A percentile compares a stretch with the other conserved stretches of the same genome.
Conservation (phyloP, 2,329 filamentous ascomycete species). For the Aspergillus neotritici region DNA sequence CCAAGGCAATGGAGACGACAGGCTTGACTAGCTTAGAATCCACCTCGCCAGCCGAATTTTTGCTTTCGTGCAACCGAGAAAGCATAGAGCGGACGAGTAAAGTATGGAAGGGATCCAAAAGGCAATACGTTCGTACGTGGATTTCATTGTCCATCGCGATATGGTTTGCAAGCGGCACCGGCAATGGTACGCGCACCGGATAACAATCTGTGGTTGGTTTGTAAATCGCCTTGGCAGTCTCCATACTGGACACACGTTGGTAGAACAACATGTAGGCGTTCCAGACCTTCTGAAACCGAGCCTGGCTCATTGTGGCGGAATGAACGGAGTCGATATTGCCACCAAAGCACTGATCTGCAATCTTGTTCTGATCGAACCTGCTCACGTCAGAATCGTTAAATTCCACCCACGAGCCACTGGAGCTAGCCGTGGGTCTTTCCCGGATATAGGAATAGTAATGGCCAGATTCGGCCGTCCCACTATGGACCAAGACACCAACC, state of each 20-base stretch:
- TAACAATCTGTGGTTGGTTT: slow-evolving; percentile 43
- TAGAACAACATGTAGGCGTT: slow-evolving; percentile 99
- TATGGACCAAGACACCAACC: slow-evolving; percentile 90
- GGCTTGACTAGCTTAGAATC: slow-evolving; percentile 43
- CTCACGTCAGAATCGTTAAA: slow-evolving; percentile 89
- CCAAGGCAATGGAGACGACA: slow-evolving; percentile 40
- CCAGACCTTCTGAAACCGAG: slow-evolving; percentile 60
- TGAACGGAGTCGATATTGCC: slow-evolving; percentile 54
- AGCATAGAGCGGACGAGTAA: slow-evolving; percentile 62
- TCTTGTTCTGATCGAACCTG: slow-evolving; percentile 65
- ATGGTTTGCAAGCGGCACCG: slow-evolving; percentile 43
- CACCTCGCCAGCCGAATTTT: slow-evolving; percentile 46
- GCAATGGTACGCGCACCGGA: slow-evolving; percentile 45
- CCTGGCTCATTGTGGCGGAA: slow-evolving; percentile 41
- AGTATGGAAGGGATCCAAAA: slow-evolving; percentile 68
- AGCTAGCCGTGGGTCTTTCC: slow-evolving; percentile 58
- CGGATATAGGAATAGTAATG: slow-evolving; percentile 97
- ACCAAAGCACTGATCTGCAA: slow-evolving; percentile 76
- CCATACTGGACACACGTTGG: slow-evolving; percentile 66
- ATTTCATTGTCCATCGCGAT: slow-evolving; percentile 68
- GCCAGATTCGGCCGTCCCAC: slow-evolving; percentile 85
- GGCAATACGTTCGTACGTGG: slow-evolving; percentile 69
- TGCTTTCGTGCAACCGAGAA: slow-evolving; percentile 49
- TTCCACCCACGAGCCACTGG: slow-evolving; percentile 66
- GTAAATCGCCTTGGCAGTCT: slow-evolving; percentile 48